A percentile compares a stretch with the other conserved stretches of the same genome.
Evolutionary conservation across 192 early-diverging fungal genomes (phyloP).

Genomic region (Coemansia sp.): DNA sequence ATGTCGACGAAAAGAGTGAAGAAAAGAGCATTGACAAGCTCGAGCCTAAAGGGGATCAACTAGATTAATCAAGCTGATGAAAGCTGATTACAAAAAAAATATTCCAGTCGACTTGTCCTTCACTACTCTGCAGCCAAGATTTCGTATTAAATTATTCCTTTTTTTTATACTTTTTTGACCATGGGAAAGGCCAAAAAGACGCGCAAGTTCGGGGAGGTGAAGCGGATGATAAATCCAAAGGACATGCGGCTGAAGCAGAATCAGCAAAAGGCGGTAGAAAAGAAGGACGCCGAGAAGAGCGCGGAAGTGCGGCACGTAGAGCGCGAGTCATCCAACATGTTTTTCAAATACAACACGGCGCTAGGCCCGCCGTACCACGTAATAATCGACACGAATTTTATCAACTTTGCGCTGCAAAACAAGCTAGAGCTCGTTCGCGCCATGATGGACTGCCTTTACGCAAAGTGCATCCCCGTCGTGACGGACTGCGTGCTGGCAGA

Average conservation of each 20-base stretch:
- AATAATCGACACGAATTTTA: conserved; percentile 98
- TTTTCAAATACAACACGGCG: conserved; percentile 95
- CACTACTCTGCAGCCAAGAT: background rate
- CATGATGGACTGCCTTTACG: conserved; percentile 99
- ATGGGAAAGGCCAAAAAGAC: conserved; percentile 89
- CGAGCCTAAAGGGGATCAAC: background rate
- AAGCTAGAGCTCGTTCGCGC: conserved; percentile 93
- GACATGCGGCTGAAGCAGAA: conserved; percentile 79
- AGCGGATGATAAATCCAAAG: conserved; percentile 87
- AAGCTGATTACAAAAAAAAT: background rate
- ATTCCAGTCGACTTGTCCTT: background rate
- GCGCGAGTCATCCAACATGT: conserved; percentile 56
- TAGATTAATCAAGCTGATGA: background rate
- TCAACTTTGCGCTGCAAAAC: conserved; percentile 99
- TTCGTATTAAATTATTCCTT: background rate
- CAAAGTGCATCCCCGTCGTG: conserved; percentile 95
- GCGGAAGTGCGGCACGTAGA: conserved; percentile 28
- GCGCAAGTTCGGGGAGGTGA: conserved; percentile 91
- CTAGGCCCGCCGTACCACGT: conserved; percentile 96
- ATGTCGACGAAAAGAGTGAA: background rate
- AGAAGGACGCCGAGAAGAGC: background rate
- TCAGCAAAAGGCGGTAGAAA: conserved; percentile 37
- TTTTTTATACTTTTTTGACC: background rate
- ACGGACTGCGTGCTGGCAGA: conserved; percentile 99
- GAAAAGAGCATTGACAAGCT: background rate